Evolutionary conservation across 306 rosid species (phyloP), one percentile per base, ranked within the genome.

Genomic region (Spatholobus suberectus): DNA sequence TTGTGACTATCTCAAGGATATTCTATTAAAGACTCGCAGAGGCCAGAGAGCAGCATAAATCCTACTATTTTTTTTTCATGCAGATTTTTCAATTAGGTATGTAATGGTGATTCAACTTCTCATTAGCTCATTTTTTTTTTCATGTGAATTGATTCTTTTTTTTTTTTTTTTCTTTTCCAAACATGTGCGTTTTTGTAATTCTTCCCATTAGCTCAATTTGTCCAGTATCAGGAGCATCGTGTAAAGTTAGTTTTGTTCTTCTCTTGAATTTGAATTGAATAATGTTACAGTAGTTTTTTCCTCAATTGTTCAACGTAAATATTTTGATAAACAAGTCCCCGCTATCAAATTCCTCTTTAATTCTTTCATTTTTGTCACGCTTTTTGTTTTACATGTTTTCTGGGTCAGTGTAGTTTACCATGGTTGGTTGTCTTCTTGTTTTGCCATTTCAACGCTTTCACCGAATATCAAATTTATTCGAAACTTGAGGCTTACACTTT

Each of bases 1-100:
- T 61, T 89, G 72, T 63, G 94, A 96, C 75, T 43, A 86, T 87
- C 95, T 96, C 85, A 92, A 82, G 87, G 98, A 92, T 70, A 82
- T 87, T 59, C 85, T 92, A 27, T 88, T 74, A 1, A 96, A 88
- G 89, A 62, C 86, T 79, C 79, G 82, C 55, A 84, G 90, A 78
- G 90, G 87, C 84, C 95, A 78, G 77, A 92, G 98, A 68, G 88
- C 92, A 76, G 76, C 84, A 4, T 89, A 86, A 74, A 76, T 49
- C 62, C 35, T 61, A n/a, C n/a, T 44, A 27, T 72, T 35, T 57
- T 59, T 38, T 38, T 38, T 38, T 1, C 3, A 78, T 59, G 75
- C 83, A 73, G 79, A 55, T 46, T 73, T 88, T 62, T 74, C 67
- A 11, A 47, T 58, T 72, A 66, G 82, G 82, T 72, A 75, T 73